Base-by-base conservation (phyloP, 2,329 filamentous ascomycete species). In the Neofusicoccum cordaticola region DNA sequence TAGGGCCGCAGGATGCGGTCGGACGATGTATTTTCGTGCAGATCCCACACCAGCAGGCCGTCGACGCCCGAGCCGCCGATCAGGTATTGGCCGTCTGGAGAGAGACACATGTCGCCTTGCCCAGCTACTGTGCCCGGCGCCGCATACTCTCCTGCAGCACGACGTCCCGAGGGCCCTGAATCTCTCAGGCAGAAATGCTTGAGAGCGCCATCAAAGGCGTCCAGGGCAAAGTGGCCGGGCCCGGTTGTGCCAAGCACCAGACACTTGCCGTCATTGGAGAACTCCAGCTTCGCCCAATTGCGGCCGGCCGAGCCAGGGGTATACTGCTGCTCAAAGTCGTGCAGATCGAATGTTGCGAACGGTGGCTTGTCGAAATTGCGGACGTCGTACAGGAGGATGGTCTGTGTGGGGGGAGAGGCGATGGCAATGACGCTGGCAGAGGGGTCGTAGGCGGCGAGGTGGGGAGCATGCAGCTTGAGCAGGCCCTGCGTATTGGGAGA, bases 321-420 rank as follows among this genome's bases (percentile, higher is more conserved):
- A 44, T 77, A 84, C 67, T 76, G 83, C 71, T 78, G 74, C 69
- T 90, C 87, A 53, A 88, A 85, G 5, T 89, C 86, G 27, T 87
- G 78, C 15, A 98, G 82, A 72, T 98, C 94, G 72, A 98, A 95
- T 8, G 86, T 90, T 11, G 89, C 85, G 72, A 99, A 96, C 0
- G 95, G 95, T 4, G 90, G 87, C 77, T 95, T 96, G 77, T 97
- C 92, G 78, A 92, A 98, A 76, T 97, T 96, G 69, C 93, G 90
- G 69, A 93, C 86, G 76, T 99, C 95, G 80, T 98, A 99, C 53
- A 99, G 87, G 15, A 97, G 83, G 53, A 99, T 83, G 2, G 87
- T 87, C 53, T 92, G 91, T 45, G 91, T 90, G 3, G 86, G 85
- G 4, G 94, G 91, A 0, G 90, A 96, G 3, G 89, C 95, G 53